These are phyloP conservation scores for Nissolia schottii DNA, from an alignment of 306 rosid species.

Conservation along the genomic window DNA sequence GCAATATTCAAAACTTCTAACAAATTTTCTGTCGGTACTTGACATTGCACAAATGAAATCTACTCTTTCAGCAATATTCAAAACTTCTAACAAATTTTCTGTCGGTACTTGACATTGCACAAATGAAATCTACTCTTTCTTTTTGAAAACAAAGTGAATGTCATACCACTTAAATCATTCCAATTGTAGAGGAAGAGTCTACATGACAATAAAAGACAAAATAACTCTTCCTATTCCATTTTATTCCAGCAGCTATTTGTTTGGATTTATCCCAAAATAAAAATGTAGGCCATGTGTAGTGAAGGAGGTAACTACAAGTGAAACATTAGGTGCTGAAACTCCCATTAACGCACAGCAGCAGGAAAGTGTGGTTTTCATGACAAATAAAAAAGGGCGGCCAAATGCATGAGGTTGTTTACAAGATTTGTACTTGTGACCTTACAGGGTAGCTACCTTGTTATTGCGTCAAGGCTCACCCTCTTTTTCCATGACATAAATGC, in stretches of 20 bases:
- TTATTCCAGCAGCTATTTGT: background rate
- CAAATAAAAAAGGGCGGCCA: no score
- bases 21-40: background rate
- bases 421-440: no score
- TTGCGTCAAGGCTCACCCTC: no score
- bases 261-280: background rate
- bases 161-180: background rate
- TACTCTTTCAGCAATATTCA: background rate
- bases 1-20: background rate
- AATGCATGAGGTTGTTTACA: no score
- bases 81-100: background rate
- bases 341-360: background rate
- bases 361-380: background rate
- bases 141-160: constrained; percentile 1
- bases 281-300: background rate
- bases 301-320: background rate
- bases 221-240: background rate
- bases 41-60: background rate
- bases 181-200: background rate
- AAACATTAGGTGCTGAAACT: background rate
- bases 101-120: background rate
- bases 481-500: background rate
- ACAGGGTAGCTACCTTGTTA: no score
- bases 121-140: background rate
- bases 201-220: background rate